A percentile compares a stretch with the other conserved stretches of the same genome.
Evolutionary conservation across 2,329 filamentous ascomycete species (phyloP).

Genomic region (Neofusicoccum kwambonambiense): DNA sequence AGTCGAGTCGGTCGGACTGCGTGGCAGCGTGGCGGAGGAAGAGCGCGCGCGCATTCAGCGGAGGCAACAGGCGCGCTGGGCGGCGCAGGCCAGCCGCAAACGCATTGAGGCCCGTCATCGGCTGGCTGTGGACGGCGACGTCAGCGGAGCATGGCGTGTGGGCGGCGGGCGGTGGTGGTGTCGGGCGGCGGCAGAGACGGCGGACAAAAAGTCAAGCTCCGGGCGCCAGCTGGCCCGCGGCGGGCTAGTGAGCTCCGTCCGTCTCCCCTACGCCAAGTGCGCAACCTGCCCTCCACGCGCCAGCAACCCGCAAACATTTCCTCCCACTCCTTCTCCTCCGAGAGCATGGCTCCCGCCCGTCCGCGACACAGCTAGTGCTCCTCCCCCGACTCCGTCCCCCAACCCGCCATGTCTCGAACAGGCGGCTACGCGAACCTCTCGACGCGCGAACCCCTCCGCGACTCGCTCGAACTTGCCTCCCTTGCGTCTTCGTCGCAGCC

Average conservation of each 20-base stretch:
- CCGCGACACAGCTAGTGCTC: conserved; percentile 9
- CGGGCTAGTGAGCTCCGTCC: conserved; percentile 1
- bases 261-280: conserved; percentile 18
- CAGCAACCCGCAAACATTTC: background rate
- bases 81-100: conserved; percentile 5
- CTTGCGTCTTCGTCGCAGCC: conserved; percentile 79
- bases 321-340: background rate
- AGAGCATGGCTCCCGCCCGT: conserved; percentile 8
- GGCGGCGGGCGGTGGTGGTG: background rate
- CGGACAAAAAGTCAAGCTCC: background rate
- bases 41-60: background rate
- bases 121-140: background rate
- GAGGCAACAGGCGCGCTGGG: background rate
- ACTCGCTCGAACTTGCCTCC: conserved; percentile 94
- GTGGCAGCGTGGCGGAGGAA: conserved; percentile 10
- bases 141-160: background rate
- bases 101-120: conserved; percentile 11
- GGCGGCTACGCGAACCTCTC: conserved; percentile 32
- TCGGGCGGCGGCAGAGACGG: background rate
- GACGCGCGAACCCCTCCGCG: conserved; percentile 57
- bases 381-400: background rate
- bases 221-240: background rate
- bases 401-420: conserved; percentile 35
- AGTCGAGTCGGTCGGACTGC: conserved; percentile 33
- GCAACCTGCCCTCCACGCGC: background rate